Evolutionary conservation across 371 early-diverging fungal species (phyloP).

Genomic region (Smittium mucronatum): DNA sequence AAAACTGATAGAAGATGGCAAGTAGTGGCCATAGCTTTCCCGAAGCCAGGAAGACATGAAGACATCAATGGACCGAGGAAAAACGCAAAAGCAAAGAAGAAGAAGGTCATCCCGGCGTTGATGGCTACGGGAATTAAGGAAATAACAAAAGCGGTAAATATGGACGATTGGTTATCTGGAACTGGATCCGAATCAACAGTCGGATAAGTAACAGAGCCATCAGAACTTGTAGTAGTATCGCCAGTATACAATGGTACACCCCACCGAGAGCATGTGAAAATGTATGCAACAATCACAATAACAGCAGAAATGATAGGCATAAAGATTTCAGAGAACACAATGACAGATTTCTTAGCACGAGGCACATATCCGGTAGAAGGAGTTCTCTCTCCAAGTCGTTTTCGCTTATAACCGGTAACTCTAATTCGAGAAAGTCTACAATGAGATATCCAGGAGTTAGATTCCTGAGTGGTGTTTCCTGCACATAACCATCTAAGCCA

Average conservation of each 20-base stretch:
- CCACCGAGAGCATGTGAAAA: slow-evolving; percentile 41
- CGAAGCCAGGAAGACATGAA: slow-evolving; percentile 52
- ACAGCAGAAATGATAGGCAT: slow-evolving; percentile 53
- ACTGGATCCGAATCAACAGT: slow-evolving; percentile 14
- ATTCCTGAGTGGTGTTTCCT: slow-evolving; percentile 56
- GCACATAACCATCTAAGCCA: slow-evolving; percentile 70
- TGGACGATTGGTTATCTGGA: slow-evolving; percentile 21
- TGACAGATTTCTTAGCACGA: slow-evolving; percentile 47
- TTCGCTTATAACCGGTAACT: slow-evolving; percentile 69
- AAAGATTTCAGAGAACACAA: slow-evolving; percentile 60
- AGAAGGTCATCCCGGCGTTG: slow-evolving; percentile 52
- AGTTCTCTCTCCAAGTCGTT: slow-evolving; percentile 41
- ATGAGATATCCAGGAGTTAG: slow-evolving; percentile 69
- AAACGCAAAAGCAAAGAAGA: slow-evolving; percentile 57
- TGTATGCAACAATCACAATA: slow-evolving; percentile 45
- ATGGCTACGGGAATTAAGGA: slow-evolving; percentile 57
- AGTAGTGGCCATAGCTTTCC: slow-evolving; percentile 51
- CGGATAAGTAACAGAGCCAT: slow-evolving; percentile 13
- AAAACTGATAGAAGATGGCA: slow-evolving; percentile 55
- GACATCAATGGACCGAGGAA: slow-evolving; percentile 50
- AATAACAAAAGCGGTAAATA: slow-evolving; percentile 46
- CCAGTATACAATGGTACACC: neutral
- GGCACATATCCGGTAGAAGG: slow-evolving; percentile 49
- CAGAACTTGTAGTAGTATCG: too few species aligned
- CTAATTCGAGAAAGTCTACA: slow-evolving; percentile 55